A percentile compares a stretch with the other conserved stretches of the same genome.
Evolutionary conservation across 2,329 filamentous ascomycete genomes (phyloP).

Genomic region (Truncatella angustata): DNA sequence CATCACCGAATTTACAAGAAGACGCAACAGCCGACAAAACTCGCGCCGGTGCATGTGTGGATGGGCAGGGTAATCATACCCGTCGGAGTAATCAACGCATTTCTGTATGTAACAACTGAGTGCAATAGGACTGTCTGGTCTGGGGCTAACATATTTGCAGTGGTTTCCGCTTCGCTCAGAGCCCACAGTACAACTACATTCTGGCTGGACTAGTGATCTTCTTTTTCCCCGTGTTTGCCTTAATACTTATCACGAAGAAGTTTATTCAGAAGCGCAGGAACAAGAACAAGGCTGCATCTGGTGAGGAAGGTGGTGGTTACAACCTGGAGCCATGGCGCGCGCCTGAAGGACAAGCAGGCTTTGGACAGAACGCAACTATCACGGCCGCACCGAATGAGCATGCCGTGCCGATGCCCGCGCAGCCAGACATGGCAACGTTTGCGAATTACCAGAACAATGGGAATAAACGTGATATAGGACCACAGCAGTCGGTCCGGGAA

Average conservation of each 20-base stretch:
- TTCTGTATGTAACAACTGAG: constrained; percentile 44
- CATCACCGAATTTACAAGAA: constrained; percentile 54
- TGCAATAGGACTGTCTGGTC: too few relatives aligned
- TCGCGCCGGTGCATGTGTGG: constrained; percentile 55
- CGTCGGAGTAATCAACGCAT: constrained; percentile 54
- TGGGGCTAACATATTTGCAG: constrained; percentile 26
- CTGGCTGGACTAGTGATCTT: constrained; percentile 48
- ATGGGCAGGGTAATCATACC: constrained; percentile 53
- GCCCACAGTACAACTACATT: constrained; percentile 43
- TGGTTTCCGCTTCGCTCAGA: constrained; percentile 56
- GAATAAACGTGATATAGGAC: neutral
- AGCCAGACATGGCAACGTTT: neutral
- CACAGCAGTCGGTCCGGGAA: constrained; percentile 8
- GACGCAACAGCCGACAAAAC: constrained; percentile 46
- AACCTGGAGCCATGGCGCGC: constrained; percentile 24
- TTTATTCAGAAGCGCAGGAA: constrained; percentile 29
- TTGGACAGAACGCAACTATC: neutral
- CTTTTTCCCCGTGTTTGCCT: constrained; percentile 36
- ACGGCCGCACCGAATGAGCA: neutral
- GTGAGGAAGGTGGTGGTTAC: constrained; percentile 16
- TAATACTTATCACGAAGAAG: constrained; percentile 34
- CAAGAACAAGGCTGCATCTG: constrained; percentile 24
- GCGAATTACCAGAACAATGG: constrained; percentile 1
- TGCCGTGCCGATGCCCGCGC: neutral
- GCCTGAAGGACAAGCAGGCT: constrained; percentile 3